phyloP scores from a whole-genome alignment of 306 rosid genomes.

The Calophaca sinica region DNA sequence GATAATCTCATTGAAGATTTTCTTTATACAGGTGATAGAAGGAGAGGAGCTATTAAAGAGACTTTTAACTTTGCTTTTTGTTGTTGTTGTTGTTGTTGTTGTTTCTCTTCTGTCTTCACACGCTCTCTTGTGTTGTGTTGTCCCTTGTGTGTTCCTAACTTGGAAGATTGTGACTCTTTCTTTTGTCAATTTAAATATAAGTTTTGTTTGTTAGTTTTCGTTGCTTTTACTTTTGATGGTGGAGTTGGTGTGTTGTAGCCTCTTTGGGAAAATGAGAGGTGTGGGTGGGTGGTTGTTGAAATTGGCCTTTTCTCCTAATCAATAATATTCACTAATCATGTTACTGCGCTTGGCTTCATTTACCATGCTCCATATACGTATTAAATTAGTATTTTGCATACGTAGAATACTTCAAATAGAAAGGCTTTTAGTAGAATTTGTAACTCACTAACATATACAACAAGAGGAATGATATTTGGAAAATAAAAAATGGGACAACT shows the following conservation, averaged over 20 bases:
- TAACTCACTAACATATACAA: too few species aligned
- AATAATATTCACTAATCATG: not conserved
- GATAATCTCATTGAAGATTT: constrained; percentile 50
- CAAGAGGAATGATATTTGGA: too few species aligned
- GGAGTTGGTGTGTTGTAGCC: constrained; percentile 71
- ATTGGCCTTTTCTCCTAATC: constrained; percentile 7
- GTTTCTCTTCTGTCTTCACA: constrained; percentile 54
- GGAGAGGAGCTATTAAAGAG: constrained; percentile 62
- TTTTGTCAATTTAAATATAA: constrained; percentile 4
- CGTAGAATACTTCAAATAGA: not conserved
- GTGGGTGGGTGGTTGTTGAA: constrained; percentile 61
- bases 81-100: constrained; percentile 23
- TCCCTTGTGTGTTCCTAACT: constrained; percentile 44
- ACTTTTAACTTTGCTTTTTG: constrained; percentile 44
- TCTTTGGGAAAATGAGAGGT: constrained; percentile 65
- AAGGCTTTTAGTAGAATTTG: not conserved
- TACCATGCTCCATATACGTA: not conserved
- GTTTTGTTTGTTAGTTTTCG: constrained; percentile 51
- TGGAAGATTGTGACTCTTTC: constrained; percentile 44
- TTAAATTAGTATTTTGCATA: not conserved
- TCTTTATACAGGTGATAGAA: constrained; percentile 55
- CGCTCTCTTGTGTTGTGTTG: constrained; percentile 51
- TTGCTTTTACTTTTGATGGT: constrained; percentile 80
- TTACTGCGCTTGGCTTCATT: not conserved
- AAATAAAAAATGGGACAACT: too few species aligned